These are phyloP conservation scores for Licmophora abbreviata DNA, from an alignment of 108 stramenopile species.

Conservation along the genomic window DNA sequence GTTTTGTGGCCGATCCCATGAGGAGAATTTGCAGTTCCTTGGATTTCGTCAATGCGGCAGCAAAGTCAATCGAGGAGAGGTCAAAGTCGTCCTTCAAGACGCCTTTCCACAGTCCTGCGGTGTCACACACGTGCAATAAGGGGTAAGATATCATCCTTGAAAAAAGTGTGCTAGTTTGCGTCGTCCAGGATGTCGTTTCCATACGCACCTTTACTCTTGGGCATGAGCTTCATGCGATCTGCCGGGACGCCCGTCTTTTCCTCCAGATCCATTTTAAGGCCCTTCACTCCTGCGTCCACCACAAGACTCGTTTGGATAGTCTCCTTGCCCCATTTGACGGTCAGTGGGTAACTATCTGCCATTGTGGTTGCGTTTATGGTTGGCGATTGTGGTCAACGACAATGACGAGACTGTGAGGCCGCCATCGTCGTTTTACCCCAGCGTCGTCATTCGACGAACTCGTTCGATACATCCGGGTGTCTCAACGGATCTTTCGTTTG, in stretches of 20 bases:
- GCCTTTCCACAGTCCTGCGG: slow-evolving; percentile 91
- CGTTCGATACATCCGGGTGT: no score
- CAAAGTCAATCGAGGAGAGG: slow-evolving; percentile 48
- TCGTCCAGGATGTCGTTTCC: slow-evolving; percentile 2
- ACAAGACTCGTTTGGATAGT: slow-evolving; percentile 52
- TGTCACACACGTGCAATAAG: background rate
- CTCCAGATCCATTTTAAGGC: slow-evolving; percentile 78
- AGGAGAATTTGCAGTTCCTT: slow-evolving; percentile 75
- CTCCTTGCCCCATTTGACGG: slow-evolving; percentile 96
- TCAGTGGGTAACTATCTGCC: slow-evolving; percentile 27
- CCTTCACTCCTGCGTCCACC: slow-evolving; percentile 59
- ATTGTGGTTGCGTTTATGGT: no score
- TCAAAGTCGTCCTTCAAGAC: slow-evolving; percentile 90
- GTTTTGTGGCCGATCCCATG: slow-evolving; percentile 93
- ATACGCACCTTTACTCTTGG: slow-evolving; percentile 79
- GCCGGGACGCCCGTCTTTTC: slow-evolving; percentile 89
- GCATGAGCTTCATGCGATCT: slow-evolving; percentile 96
- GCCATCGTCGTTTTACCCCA: no score
- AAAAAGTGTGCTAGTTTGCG: background rate
- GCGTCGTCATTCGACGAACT: no score
- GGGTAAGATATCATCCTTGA: background rate
- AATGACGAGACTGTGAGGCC: no score
- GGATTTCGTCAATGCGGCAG: slow-evolving; percentile 41
- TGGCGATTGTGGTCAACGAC: no score
- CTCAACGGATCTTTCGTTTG: no score